Base-by-base conservation (phyloP, 352 stramenopile genomes). In the Phytophthora hybrid region DNA sequence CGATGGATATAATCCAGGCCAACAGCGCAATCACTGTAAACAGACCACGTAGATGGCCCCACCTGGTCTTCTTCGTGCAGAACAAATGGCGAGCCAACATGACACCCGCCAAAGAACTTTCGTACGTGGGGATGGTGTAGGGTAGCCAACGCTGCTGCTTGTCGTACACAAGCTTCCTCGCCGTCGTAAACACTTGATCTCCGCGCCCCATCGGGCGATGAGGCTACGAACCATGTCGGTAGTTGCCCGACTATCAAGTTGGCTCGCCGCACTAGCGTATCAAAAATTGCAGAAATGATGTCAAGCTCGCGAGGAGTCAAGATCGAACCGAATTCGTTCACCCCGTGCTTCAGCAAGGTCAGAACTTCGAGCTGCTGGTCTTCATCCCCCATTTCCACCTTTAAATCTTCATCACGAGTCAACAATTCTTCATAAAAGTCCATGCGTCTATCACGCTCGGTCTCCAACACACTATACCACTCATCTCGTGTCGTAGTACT, bases 341-440 rank as follows among this genome's bases (percentile, higher is more conserved):
- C 7, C 7, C 65, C 58, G 29, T 74, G 44, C 26, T 74, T 77
- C 39, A 77, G 54, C 55, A 80, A 26, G 9, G 73, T 69, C 46
- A 77, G 19, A 10, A 80, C 31, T 41, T 71, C 63, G 39, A 71
- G 16, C 21, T 63, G 63, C 59, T 79, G 59, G 13, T 59, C 32
- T 6, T 53, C 29, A 32, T 56, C 64, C 2, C 64, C 69, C 39
- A 77, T 29, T 44, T 71, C 66, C 1, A 18, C 0, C 19, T 9
- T 4, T 32, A 78, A 32, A 10, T 47, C 18, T 3, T 52, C 31
- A 11, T 54, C 32, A 34, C 63, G 18, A 0, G 9, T 16, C 21
- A 78, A 19, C 37, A 75, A 56, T 3, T 7, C 11, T 5, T 21
- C 26, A 21, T 57, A 78, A 16, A 47, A 26, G 3, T 74, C 16